Conservation (phyloP, 2,329 filamentous ascomycete species). For the Ophiostoma novo-ulmi region DNA sequence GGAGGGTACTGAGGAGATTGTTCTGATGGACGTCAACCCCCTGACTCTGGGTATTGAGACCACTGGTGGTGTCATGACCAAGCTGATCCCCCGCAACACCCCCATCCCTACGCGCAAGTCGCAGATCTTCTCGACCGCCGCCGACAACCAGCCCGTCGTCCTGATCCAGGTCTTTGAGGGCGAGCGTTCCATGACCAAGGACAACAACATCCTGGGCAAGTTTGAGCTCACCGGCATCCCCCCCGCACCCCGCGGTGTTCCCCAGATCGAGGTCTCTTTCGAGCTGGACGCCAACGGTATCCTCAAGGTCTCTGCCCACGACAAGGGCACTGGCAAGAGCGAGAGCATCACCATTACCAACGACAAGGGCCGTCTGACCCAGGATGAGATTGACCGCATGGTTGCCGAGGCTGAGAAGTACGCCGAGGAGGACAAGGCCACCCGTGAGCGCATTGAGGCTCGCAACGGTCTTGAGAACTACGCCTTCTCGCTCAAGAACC, state of each 20-base stretch:
- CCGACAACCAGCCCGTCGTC: slow-evolving; percentile 93
- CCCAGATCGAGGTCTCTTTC: slow-evolving; percentile 97
- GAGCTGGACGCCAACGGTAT: slow-evolving; percentile 98
- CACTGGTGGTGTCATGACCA: slow-evolving; percentile 95
- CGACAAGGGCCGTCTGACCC: slow-evolving; percentile 95
- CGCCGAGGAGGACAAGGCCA: slow-evolving; percentile 98
- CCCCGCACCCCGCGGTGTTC: slow-evolving; percentile 89
- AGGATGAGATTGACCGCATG: slow-evolving; percentile 99
- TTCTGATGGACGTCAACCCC: slow-evolving; percentile 97
- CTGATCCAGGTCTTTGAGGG: slow-evolving; percentile 94
- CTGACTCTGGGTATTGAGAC: slow-evolving; percentile 96
- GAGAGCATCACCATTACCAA: slow-evolving; percentile 99
- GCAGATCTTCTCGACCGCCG: slow-evolving; percentile 95
- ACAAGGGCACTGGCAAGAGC: slow-evolving; percentile 96
- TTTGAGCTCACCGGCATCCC: slow-evolving; percentile 97
- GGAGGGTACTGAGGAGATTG: slow-evolving; percentile 69
- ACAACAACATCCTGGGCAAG: slow-evolving; percentile 96
- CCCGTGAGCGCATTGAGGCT: slow-evolving; percentile 91
- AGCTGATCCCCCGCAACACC: slow-evolving; percentile 91
- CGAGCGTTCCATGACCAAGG: slow-evolving; percentile 89
- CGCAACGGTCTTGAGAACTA: slow-evolving; percentile 98
- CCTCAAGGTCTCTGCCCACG: slow-evolving; percentile 88
- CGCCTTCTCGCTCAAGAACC: slow-evolving; percentile 98
- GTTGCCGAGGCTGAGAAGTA: slow-evolving; percentile 97
- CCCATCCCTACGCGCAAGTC: slow-evolving; percentile 94